Base-by-base conservation (phyloP, 2,329 filamentous ascomycete genomes). In the Hypoxylon sp. region DNA sequence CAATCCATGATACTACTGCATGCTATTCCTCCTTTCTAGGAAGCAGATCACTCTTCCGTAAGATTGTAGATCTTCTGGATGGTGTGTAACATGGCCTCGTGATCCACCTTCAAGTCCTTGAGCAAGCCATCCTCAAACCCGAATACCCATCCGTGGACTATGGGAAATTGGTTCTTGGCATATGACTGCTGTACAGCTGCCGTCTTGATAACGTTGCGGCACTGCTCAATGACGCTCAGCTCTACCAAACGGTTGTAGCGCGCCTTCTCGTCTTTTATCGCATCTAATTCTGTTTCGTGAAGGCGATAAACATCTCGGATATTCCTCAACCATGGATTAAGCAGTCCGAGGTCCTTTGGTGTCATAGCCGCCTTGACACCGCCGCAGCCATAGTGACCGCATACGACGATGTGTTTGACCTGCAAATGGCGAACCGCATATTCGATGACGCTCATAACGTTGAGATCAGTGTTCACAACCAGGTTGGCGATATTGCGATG, bases 401-500 rank as follows among this genome's bases (percentile, higher is more conserved):
- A 94, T 64, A 94, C 90, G 72, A 94, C 86, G 74, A 94, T 92
- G 84, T 94, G 91, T 84, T 93, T 93, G 78, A 94, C 91, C 78
- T 92, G 86, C 44, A 97, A 86, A 80, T 95, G 90, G 74, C 87
- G 85, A 71, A 97, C 93, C 71, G 94, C 92, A 79, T 94, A 98
- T 78, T 96, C 90, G 81, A 97, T 93, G 75, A 97, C 94, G 78
- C 88, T 88, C 79, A 93, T 90, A 54, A 90, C 89, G 80, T 90
- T 94, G 76, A 97, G 87, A 78, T 98, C 94, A 71, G 89, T 91
- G 78, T 90, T 89, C 82, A 90, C 89, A 63, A 97, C 87, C 72
- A 97, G 86, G 84, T 97, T 97, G 82, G 94, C 94, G 80, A 97
- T 97, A 84, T 98, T 97, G 81, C 94, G 92, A 85, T 97, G 94